Base-by-base conservation (phyloP, 352 stramenopile genomes). In the Phytophthora podocarpi region DNA sequence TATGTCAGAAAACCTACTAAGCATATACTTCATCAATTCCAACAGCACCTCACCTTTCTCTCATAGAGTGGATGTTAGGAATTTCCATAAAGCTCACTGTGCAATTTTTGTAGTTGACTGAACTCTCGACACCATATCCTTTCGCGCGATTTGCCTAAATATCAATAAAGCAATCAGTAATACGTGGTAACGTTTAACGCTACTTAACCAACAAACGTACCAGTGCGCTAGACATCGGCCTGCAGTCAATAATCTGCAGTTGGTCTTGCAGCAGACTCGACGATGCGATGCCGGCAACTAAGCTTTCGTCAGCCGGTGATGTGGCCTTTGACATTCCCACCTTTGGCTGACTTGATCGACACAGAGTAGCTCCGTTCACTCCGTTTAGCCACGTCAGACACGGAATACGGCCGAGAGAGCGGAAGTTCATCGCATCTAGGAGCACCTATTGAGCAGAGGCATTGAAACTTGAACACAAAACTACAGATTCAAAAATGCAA, bases 11-110 rank as follows among this genome's bases (percentile, higher is more conserved):
- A 42, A 6, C 20, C 1, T 10, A n/a, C 21, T 13, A n/a, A 50
- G 5, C 8, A 42, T 6, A 12, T 8, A 32, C 40, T 27, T n/a
- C 18, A 18, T 11, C 37, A 31, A 3, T 12, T 23, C 27, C 5
- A 20, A 57, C 9, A 41, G n/a, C 81, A 71, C 72, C 74, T 51
- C 89, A 96, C 45, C 87, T 94, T 70, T 99, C 94, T 31, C 98
- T 92, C 78, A 99, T 98, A 12, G 91, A 95, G 72, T 99, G 97
- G 57, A 99, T 99, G 68, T 99, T 99, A 11, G 90, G 91, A 65
- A 99, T 99, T 56, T 98, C 97, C 87, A 98, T 98, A 82, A 99
- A 99, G 24, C 91, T 90, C n/a, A 99, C 76, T 0, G 85, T 93
- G 30, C 84, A 90, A 47, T 95, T 95, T 41, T 93, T 90, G 79